phyloP scores from a whole-genome alignment of 2,329 filamentous ascomycete species.

The Sordariomycetes sp. region DNA sequence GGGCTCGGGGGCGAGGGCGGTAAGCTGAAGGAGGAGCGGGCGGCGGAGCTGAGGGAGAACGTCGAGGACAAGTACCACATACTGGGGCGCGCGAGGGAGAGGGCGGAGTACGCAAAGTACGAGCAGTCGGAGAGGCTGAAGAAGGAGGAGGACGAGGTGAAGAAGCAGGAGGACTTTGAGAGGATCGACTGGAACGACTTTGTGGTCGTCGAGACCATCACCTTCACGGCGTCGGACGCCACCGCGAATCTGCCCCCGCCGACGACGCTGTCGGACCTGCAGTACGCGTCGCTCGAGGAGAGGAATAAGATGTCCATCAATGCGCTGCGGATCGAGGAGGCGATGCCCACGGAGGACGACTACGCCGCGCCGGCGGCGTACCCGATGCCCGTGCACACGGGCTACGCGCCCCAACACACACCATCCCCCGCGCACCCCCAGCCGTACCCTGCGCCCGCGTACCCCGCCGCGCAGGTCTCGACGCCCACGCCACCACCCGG shows the following conservation, averaged over 20 bases:
- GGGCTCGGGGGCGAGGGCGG: constrained; percentile 56
- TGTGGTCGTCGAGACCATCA: constrained; percentile 85
- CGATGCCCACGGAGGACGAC: constrained; percentile 70
- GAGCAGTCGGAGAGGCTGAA: constrained; percentile 78
- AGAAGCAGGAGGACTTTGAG: constrained; percentile 64
- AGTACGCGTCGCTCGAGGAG: constrained; percentile 90
- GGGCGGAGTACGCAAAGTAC: constrained; percentile 78
- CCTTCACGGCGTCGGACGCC: constrained; percentile 85
- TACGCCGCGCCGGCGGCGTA: constrained; percentile 11
- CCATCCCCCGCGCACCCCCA: constrained; percentile 21
- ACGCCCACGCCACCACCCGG: constrained; percentile 11
- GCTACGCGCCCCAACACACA: constrained; percentile 26
- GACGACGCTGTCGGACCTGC: constrained; percentile 79
- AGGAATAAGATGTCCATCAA: constrained; percentile 83
- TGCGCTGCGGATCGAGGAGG: constrained; percentile 83
- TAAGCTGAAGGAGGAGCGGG: constrained; percentile 60
- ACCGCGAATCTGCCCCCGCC: constrained; percentile 78
- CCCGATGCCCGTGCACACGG: constrained; percentile 33
- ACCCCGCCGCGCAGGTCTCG: constrained; percentile 16
- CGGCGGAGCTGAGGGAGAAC: constrained; percentile 64
- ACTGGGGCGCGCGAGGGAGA: constrained; percentile 68
- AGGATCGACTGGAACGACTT: constrained; percentile 99
- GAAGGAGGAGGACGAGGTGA: constrained; percentile 78
- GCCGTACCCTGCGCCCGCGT: constrained; percentile 12
- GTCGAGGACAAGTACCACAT: constrained; percentile 70